phyloP scores from a whole-genome alignment of 805 yeast genomes.

The Cyberlindnera bimundalis region DNA sequence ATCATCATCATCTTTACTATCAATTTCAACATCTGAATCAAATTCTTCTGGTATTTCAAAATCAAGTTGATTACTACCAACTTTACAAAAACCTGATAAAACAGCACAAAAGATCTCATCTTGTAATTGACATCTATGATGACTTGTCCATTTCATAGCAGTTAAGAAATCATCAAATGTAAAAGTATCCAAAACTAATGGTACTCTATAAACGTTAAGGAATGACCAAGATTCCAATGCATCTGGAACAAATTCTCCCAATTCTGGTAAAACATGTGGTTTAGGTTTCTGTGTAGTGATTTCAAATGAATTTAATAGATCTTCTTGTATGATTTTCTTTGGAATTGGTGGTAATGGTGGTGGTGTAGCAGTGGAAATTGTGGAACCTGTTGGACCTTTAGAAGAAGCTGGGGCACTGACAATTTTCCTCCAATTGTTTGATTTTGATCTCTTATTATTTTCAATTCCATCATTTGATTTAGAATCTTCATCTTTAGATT shows the following conservation, averaged over 20 bases:
- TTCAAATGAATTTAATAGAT: slow-evolving; percentile 21
- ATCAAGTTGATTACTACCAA: slow-evolving; percentile 36
- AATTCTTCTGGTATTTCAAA: slow-evolving; percentile 28
- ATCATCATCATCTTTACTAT: slow-evolving; percentile 25
- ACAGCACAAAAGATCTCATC: slow-evolving; percentile 69
- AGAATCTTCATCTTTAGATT: slow-evolving; percentile 10
- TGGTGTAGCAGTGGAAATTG: slow-evolving; percentile 1
- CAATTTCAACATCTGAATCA: slow-evolving; percentile 4
- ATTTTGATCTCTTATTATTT: slow-evolving; percentile 7
- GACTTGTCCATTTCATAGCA: slow-evolving; percentile 40
- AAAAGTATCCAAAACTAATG: slow-evolving; percentile 64
- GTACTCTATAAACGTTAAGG: slow-evolving; percentile 62
- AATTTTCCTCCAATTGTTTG: slow-evolving; percentile 6
- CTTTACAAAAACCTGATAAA: slow-evolving; percentile 50
- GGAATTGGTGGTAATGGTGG: slow-evolving; percentile 20
- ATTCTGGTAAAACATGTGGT: slow-evolving; percentile 17
- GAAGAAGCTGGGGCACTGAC: slow-evolving; percentile 2
- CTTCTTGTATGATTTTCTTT: slow-evolving; percentile 22
- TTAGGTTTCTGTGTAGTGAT: slow-evolving; percentile 18
- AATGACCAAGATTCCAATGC: slow-evolving; percentile 74
- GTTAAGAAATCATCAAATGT: slow-evolving; percentile 76
- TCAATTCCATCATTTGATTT: slow-evolving; percentile 11
- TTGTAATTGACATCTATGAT: slow-evolving; percentile 47
- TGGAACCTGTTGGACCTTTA: not conserved
- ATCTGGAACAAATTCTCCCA: slow-evolving; percentile 30